Conservation (phyloP, 495 filamentous ascomycete species). For the Jackrogersella multiformis region DNA sequence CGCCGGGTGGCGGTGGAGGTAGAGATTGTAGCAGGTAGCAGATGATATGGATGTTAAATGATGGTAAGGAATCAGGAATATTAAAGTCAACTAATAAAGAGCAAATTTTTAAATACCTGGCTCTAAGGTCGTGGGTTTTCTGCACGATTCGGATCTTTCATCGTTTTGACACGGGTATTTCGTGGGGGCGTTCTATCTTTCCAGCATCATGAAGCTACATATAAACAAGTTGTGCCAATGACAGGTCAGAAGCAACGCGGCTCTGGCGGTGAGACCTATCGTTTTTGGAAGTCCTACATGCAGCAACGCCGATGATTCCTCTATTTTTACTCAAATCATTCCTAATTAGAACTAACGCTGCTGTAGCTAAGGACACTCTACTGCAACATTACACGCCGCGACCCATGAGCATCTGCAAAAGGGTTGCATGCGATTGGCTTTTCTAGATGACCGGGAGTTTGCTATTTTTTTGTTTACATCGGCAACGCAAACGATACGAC, state of each 20-base stretch:
- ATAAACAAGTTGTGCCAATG: conserved; percentile 37
- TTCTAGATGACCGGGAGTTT: conserved; percentile 7
- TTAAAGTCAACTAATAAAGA: conserved; percentile 3
- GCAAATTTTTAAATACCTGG: conserved; percentile 7
- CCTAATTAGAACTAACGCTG: conserved; percentile 33
- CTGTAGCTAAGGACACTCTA: conserved; percentile 30
- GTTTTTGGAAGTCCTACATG: conserved; percentile 26
- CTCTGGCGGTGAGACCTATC: conserved; percentile 33
- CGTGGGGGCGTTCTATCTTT: conserved; percentile 18
- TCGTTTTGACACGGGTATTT: conserved; percentile 9
- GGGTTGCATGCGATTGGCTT: conserved; percentile 23
- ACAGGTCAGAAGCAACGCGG: conserved; percentile 16
- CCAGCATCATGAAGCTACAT: conserved; percentile 27
- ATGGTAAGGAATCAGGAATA: not conserved
- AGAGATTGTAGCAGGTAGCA: conserved; percentile 1
- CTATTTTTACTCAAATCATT: conserved; percentile 24
- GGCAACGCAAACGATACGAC: conserved; percentile 14
- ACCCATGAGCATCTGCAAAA: conserved; percentile 16
- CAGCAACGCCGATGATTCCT: conserved; percentile 25
- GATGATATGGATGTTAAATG: not conserved
- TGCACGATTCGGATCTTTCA: conserved; percentile 14
- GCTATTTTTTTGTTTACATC: conserved; percentile 32
- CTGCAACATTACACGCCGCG: conserved; percentile 39
- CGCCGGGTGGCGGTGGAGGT: not conserved
- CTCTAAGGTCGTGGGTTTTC: not conserved